Evolutionary conservation across 2,329 filamentous ascomycete species (phyloP).

Genomic region (Exophiala oligosperma): DNA sequence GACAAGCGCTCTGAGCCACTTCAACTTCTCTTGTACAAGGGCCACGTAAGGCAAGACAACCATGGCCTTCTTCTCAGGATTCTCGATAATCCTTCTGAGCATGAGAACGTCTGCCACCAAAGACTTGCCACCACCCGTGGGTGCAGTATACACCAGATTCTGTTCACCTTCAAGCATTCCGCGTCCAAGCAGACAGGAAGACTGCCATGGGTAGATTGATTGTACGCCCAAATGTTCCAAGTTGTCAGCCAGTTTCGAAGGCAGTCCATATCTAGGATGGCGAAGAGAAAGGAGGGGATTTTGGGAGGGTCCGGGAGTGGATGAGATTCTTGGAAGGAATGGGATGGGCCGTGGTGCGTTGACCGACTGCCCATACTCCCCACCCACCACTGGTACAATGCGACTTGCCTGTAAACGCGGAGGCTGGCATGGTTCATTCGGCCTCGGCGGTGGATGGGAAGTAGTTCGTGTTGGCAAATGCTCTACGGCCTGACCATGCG

Average conservation of each 20-base stretch:
- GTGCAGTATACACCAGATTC: slow-evolving; percentile 77
- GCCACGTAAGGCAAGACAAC: slow-evolving; percentile 76
- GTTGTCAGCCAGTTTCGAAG: slow-evolving; percentile 61
- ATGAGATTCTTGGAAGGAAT: slow-evolving; percentile 12
- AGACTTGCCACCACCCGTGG: slow-evolving; percentile 73
- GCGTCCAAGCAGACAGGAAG: slow-evolving; percentile 67
- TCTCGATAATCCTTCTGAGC: slow-evolving; percentile 67
- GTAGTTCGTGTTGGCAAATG: neutral
- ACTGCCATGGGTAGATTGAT: slow-evolving; percentile 78
- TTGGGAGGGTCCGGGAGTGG: slow-evolving; percentile 38
- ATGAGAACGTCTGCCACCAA: slow-evolving; percentile 72
- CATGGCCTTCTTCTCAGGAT: slow-evolving; percentile 66
- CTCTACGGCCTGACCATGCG: neutral
- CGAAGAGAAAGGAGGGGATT: slow-evolving; percentile 58
- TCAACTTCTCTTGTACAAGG: slow-evolving; percentile 75
- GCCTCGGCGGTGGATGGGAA: neutral
- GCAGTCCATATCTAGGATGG: slow-evolving; percentile 64
- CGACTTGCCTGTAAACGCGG: slow-evolving; percentile 16
- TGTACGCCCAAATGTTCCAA: slow-evolving; percentile 67
- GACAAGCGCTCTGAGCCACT: slow-evolving; percentile 69
- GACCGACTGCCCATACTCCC: neutral
- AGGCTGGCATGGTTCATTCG: neutral
- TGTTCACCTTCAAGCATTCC: slow-evolving; percentile 65
- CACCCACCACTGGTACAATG: slow-evolving; percentile 1
- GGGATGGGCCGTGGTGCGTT: neutral